Conservation (phyloP, 2,329 filamentous ascomycete genomes). For the Paraphoma chrysanthemicola region DNA sequence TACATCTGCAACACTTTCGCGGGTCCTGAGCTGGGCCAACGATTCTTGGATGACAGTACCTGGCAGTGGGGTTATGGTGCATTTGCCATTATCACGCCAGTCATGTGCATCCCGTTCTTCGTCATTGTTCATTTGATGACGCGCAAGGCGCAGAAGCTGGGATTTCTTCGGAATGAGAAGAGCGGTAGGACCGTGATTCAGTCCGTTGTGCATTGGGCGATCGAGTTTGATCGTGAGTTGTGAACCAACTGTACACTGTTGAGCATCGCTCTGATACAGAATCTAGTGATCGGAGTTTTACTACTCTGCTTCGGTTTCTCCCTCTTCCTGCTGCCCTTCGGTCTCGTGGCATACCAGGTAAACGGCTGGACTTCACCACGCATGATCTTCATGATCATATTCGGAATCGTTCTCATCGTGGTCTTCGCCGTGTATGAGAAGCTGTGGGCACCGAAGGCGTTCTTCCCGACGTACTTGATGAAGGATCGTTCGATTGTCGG, state of each 20-base stretch:
- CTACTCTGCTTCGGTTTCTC: conserved; percentile 66
- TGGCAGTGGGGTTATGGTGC: conserved; percentile 72
- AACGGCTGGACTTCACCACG: conserved; percentile 38
- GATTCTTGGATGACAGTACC: conserved; percentile 55
- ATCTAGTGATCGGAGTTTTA: conserved; percentile 63
- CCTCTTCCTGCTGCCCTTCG: conserved; percentile 72
- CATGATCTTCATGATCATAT: conserved; percentile 48
- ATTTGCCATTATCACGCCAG: conserved; percentile 65
- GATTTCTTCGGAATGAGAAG: conserved; percentile 52
- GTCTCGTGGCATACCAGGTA: conserved; percentile 50
- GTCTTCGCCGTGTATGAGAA: conserved; percentile 48
- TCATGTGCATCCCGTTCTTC: conserved; percentile 60
- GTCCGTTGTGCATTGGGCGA: conserved; percentile 59
- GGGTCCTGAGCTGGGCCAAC: conserved; percentile 54
- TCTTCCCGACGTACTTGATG: conserved; percentile 55
- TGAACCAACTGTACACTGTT: no score
- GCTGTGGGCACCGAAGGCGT: conserved; percentile 46
- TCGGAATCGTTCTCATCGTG: conserved; percentile 40
- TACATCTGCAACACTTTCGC: conserved; percentile 71
- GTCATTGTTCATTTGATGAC: conserved; percentile 64
- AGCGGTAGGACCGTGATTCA: conserved; percentile 55
- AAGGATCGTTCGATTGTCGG: conserved; percentile 58
- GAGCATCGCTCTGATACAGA: background rate
- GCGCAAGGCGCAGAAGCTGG: conserved; percentile 62
- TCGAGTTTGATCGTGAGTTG: conserved; percentile 63